Percentiles rank a stretch among this genome's conserved stretches.
Conservation (phyloP, 805 yeast genomes). For the Saturnispora serradocipensis region DNA sequence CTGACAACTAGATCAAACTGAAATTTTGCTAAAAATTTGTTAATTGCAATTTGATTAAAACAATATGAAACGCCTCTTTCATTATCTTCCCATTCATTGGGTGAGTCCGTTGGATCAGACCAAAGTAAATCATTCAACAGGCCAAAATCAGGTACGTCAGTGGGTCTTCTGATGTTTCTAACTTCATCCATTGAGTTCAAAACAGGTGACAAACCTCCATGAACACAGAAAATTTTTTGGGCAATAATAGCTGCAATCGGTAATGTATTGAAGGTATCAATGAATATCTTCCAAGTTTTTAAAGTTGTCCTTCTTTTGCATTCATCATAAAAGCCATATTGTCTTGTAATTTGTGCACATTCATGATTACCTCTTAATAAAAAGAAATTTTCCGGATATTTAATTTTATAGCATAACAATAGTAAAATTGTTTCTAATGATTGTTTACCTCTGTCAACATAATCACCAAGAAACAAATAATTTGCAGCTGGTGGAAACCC, state of each 20-base stretch:
- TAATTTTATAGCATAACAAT: slow-evolving; percentile 85
- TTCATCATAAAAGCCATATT: slow-evolving; percentile 96
- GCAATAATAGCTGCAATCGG: slow-evolving; percentile 96
- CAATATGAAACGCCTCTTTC: slow-evolving; percentile 80
- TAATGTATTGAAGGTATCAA: slow-evolving; percentile 90
- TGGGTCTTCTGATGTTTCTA: slow-evolving; percentile 65
- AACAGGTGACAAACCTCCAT: slow-evolving; percentile 76
- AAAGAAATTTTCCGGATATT: slow-evolving; percentile 94
- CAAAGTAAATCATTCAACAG: slow-evolving; percentile 67
- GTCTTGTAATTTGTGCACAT: slow-evolving; percentile 93
- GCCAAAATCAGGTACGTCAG: slow-evolving; percentile 82
- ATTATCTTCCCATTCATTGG: slow-evolving; percentile 81
- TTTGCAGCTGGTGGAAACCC: slow-evolving; percentile 95
- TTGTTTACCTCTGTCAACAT: slow-evolving; percentile 97
- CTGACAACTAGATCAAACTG: slow-evolving; percentile 76
- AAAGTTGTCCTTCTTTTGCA: slow-evolving; percentile 89
- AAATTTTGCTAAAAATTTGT: slow-evolving; percentile 63
- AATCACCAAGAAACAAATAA: slow-evolving; percentile 89
- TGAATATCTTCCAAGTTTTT: slow-evolving; percentile 87
- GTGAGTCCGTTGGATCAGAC: slow-evolving; percentile 80
- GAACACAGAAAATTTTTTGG: slow-evolving; percentile 87
- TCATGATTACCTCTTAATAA: slow-evolving; percentile 93
- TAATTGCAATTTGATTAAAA: slow-evolving; percentile 69
- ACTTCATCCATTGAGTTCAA: slow-evolving; percentile 68
- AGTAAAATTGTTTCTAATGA: slow-evolving; percentile 85